Base-by-base conservation (phyloP, 2,329 filamentous ascomycete genomes). In the Alternaria arbusti region DNA sequence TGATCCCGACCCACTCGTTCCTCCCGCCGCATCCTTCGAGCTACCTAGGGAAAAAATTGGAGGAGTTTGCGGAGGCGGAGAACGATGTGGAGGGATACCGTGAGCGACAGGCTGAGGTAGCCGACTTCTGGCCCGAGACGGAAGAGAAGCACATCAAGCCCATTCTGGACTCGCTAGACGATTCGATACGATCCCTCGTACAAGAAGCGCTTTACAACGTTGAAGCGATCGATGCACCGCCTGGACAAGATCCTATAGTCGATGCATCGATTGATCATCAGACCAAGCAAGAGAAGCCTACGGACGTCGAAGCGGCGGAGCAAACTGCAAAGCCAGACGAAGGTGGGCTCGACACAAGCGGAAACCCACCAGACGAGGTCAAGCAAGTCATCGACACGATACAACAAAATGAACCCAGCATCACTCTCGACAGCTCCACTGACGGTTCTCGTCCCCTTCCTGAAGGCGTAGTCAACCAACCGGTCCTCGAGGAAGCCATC, bases 1-100 rank as follows among this genome's bases (percentile, higher is more conserved):
- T 99, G 56, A 92, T 99, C 79, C 96, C 96, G 3, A 96, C 92
- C 45, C 94, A 98, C 81, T 93, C 92, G 60, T 92, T 99, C 71
- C 83, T 99, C 30, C 96, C 96, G 20, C 96, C 96, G 0, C 94
- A 98, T 77, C 94, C 94, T 0, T 90, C 91, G 66, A 96, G 92
- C 65, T 97, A 88, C 78, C 81, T 99, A 36, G 94, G 92, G 9
- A 92, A 90, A 81, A 92, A 93, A 76, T 83, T 97, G n/a, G 86
- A 88, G n/a, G 89, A 95, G 72, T 84, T 89, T 57, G 92, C 93
- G 0, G 89, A 91, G 77, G 88, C 93, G 77, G 87, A 91, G 55
- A 89, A 89, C 1, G 88, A 92, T 50, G 82, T 91, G 45, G 91
- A 94, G 32, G 88, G 87, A 10, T 90, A 92, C 69, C 83, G 87